A percentile compares a stretch with the other conserved stretches of the same genome.
Evolutionary conservation across 257 asterid species (phyloP).

Genomic region (Striga asiatica): DNA sequence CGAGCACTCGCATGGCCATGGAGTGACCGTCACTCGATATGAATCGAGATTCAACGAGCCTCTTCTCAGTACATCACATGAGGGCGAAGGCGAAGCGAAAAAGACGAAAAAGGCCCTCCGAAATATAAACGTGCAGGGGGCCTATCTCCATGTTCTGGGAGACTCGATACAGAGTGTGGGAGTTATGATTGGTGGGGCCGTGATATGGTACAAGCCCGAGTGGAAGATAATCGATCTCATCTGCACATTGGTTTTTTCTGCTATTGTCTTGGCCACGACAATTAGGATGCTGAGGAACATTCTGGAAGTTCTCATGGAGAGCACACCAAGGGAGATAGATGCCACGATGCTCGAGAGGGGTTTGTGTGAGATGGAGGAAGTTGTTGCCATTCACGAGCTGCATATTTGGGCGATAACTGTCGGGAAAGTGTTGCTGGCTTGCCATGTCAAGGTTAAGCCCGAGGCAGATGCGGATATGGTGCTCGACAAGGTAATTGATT

Average conservation of each 20-base stretch:
- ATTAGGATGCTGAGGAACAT: constrained; percentile 65
- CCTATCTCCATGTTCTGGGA: constrained; percentile 86
- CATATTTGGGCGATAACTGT: constrained; percentile 95
- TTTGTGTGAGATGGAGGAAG: constrained; percentile 83
- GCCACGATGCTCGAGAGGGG: constrained; percentile 72
- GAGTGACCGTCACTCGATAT: constrained; percentile 34
- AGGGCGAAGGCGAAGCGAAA: constrained; percentile 22
- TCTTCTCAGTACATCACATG: constrained; percentile 25
- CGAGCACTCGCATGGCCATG: constrained; percentile 35
- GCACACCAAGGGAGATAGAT: constrained; percentile 84
- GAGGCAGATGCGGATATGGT: constrained; percentile 83
- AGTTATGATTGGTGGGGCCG: constrained; percentile 90
- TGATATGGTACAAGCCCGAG: constrained; percentile 81
- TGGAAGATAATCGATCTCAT: constrained; percentile 82
- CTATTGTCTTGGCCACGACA: constrained; percentile 56
- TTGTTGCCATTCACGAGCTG: constrained; percentile 71
- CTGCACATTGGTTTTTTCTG: constrained; percentile 72
- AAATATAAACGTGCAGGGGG: constrained; percentile 88
- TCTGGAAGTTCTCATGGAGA: constrained; percentile 91
- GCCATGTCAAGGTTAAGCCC: constrained; percentile 66
- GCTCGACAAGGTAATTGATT: constrained; percentile 61
- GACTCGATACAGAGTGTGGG: constrained; percentile 89
- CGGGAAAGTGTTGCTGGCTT: constrained; percentile 72
- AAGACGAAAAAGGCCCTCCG: constrained; percentile 31
- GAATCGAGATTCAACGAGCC: constrained; percentile 32